Percentiles rank a stretch among this genome's conserved stretches.
phyloP scores from a whole-genome alignment of 495 filamentous ascomycete species.

The Aspergillus steynii region DNA sequence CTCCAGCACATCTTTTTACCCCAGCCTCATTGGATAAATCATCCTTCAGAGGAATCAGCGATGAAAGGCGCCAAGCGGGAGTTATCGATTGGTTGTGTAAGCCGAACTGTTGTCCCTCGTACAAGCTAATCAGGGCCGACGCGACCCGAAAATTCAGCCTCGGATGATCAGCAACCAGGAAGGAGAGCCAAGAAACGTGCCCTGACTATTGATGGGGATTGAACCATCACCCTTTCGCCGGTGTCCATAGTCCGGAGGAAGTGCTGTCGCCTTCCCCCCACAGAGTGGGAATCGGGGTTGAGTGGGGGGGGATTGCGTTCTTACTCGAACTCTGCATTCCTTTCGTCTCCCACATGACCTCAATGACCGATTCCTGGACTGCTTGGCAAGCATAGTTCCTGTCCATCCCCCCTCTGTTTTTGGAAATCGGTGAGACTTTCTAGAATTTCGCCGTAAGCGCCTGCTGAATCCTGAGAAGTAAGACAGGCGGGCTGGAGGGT shows the following conservation, averaged over 20 bases:
- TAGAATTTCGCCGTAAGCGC: background rate
- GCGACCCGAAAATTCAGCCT: slow-evolving; percentile 35
- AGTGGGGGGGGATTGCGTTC: background rate
- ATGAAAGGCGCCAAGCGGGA: slow-evolving; percentile 4
- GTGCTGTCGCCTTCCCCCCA: background rate
- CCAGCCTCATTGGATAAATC: slow-evolving; percentile 1
- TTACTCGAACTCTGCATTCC: background rate
- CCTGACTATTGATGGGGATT: slow-evolving; percentile 19
- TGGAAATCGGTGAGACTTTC: background rate
- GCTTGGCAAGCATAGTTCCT: background rate
- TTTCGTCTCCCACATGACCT: background rate
- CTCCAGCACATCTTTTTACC: slow-evolving; percentile 4
- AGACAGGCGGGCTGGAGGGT: background rate
- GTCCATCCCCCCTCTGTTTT: background rate
- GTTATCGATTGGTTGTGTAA: slow-evolving; percentile 8
- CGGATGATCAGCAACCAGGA: slow-evolving; percentile 44
- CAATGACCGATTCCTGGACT: background rate
- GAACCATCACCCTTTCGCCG: background rate
- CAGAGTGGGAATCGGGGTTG: background rate
- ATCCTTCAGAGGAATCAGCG: background rate
- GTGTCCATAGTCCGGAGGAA: background rate
- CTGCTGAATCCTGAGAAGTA: background rate
- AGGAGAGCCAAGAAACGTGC: slow-evolving; percentile 29
- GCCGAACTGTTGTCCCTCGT: slow-evolving; percentile 15
- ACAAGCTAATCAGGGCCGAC: slow-evolving; percentile 29